phyloP scores from a whole-genome alignment of 306 rosid genomes.

The Corylus heterophylla region DNA sequence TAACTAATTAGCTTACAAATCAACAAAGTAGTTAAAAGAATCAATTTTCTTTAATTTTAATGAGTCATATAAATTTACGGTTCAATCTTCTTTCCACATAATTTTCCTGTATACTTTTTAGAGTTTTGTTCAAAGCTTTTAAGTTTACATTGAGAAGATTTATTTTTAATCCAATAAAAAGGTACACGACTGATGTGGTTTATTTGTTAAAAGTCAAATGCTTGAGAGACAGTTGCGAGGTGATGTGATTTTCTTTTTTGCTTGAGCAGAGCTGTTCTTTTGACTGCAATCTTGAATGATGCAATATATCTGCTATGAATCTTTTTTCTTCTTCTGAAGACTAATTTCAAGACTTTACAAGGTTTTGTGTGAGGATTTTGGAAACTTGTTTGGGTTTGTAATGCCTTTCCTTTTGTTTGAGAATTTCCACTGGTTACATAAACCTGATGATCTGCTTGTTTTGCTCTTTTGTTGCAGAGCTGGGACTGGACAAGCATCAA shows the following conservation, averaged over 20 bases:
- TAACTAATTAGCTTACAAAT: neutral
- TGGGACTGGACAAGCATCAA: slow-evolving; percentile 68
- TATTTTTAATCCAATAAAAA: neutral
- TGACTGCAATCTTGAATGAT: neutral
- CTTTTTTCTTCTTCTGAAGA: neutral
- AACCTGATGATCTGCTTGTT: slow-evolving; percentile 20
- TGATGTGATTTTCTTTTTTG: neutral
- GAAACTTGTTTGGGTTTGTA: slow-evolving; percentile 2
- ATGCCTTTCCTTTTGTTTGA: neutral
- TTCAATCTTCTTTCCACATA: neutral
- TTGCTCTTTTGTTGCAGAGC: slow-evolving; percentile 54
- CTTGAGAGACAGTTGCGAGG: neutral
- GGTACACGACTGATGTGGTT: neutral
- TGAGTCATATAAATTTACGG: neutral
- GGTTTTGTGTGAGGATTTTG: neutral
- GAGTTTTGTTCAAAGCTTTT: neutral
- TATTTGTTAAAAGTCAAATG: neutral
- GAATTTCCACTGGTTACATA: neutral
- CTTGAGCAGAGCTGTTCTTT: slow-evolving; percentile 1
- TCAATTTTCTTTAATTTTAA: neutral
- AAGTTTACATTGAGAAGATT: neutral
- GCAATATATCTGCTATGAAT: neutral
- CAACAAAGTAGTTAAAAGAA: neutral
- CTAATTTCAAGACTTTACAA: neutral
- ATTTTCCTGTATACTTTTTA: neutral